Evolutionary conservation across 345 rosid genomes (phyloP).

Genomic region (Angophora floribunda): DNA sequence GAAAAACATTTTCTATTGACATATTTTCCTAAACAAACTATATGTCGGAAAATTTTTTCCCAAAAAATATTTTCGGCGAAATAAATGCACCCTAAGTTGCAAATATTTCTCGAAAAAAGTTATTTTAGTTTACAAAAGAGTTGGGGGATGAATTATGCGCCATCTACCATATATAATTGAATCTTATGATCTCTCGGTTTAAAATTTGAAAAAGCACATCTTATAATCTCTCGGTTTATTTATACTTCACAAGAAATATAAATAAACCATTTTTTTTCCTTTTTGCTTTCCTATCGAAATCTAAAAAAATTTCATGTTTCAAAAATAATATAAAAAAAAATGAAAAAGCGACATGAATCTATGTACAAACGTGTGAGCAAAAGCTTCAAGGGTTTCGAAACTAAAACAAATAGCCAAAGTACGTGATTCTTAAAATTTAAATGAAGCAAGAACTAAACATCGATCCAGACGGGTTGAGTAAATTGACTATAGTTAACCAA

Average conservation of each 20-base stretch:
- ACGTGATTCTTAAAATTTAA: neutral
- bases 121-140: neutral
- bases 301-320: neutral
- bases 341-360: neutral
- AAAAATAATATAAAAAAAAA: neutral
- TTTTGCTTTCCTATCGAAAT: neutral
- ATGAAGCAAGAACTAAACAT: neutral
- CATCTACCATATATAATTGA: neutral
- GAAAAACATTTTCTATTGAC: too few species aligned
- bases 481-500: neutral
- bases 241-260: neutral
- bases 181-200: neutral
- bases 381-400: neutral
- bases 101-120: neutral
- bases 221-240: neutral
- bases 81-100: accelerated
- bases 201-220: neutral
- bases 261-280: neutral
- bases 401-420: neutral
- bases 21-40: too few species aligned
- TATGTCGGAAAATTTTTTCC: too few species aligned
- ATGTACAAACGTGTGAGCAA: neutral
- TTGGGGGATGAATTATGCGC: neutral
- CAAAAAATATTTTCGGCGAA: accelerated
- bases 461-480: neutral